Conservation (phyloP, 306 rosid species). For the Rubus idaeus region DNA sequence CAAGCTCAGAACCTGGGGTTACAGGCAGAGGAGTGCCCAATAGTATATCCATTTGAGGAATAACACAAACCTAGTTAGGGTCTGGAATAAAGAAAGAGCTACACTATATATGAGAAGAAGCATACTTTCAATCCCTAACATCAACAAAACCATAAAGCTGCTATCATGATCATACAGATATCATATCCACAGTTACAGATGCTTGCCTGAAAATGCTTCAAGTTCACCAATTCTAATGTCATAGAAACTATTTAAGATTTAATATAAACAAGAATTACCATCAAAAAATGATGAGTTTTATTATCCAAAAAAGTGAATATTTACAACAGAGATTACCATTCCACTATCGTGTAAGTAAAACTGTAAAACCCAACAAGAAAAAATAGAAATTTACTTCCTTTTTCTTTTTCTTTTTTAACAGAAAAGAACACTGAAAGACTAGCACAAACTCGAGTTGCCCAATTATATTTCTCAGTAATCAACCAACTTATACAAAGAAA, state of each 20-base stretch:
- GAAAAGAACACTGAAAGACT: background rate
- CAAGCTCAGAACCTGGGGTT: constrained; percentile 77
- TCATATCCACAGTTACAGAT: too few species aligned
- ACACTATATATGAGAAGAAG: too few species aligned
- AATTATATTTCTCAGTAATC: too few species aligned
- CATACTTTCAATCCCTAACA: background rate
- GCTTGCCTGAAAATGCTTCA: background rate
- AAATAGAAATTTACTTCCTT: background rate
- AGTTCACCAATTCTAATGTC: background rate
- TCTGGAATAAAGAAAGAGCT: background rate
- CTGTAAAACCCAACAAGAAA: background rate
- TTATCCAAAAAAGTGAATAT: constrained; percentile 4
- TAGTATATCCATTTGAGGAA: constrained; percentile 60
- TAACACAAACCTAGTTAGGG: background rate
- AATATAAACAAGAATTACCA: background rate
- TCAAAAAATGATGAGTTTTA: background rate
- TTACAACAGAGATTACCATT: constrained; percentile 2
- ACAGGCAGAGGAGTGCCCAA: constrained; percentile 90
- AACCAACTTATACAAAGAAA: background rate
- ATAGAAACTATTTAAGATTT: background rate
- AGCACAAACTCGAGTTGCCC: background rate
- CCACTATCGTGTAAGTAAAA: background rate
- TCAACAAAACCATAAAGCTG: background rate
- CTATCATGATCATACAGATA: background rate
- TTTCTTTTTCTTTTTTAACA: background rate